A percentile compares a stretch with the other conserved stretches of the same genome.
phyloP scores from a whole-genome alignment of 192 early-diverging fungal genomes.

The Cetraspora pellucida region DNA sequence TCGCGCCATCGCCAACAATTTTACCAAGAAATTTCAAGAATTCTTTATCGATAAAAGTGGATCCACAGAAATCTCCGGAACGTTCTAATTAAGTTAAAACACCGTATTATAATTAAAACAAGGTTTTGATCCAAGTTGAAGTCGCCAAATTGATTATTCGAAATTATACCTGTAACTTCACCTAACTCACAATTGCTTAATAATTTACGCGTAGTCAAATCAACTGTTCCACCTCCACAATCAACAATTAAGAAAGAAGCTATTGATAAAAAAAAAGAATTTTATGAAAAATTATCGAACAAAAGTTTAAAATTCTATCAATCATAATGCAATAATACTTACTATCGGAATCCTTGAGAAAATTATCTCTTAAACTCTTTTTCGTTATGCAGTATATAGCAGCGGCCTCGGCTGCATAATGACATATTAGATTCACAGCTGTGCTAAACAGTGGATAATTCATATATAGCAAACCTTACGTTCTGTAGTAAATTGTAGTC shows the following conservation, averaged over 20 bases:
- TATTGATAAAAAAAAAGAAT: background rate
- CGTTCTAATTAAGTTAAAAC: background rate
- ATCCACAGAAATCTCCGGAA: constrained; percentile 14
- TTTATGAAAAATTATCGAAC: no score
- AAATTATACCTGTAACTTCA: background rate
- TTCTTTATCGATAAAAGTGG: constrained; percentile 21
- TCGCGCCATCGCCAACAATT: background rate
- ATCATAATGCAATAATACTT: background rate
- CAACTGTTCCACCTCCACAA: constrained; percentile 36
- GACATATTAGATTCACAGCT: no score
- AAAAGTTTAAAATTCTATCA: background rate
- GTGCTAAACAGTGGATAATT: no score
- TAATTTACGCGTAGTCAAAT: constrained; percentile 36
- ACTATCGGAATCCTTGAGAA: background rate
- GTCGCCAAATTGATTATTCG: no score
- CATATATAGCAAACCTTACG: no score
- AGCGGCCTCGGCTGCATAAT: constrained; percentile 34
- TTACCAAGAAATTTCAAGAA: constrained; percentile 21
- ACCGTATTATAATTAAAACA: no score
- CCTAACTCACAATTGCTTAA: constrained; percentile 2
- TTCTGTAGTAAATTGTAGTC: no score
- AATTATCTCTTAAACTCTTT: background rate
- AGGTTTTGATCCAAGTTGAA: no score
- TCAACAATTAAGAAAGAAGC: constrained; percentile 31
- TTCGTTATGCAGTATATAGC: constrained; percentile 19